These are phyloP conservation scores for Durotheca rogersii DNA, from an alignment of 495 filamentous ascomycete genomes.

Conservation along the genomic window DNA sequence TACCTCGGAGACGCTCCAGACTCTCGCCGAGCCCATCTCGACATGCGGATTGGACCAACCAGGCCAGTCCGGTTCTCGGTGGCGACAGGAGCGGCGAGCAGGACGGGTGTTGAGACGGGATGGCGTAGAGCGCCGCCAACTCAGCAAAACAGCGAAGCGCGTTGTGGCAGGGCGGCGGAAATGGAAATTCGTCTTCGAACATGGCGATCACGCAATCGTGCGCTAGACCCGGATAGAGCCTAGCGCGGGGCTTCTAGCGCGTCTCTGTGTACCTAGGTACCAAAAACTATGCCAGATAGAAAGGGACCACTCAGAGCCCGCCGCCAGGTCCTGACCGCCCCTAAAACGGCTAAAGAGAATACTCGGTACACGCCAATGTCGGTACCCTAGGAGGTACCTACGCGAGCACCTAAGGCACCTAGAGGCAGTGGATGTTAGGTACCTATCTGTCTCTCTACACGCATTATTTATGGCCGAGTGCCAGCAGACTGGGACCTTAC, in stretches of 20 bases:
- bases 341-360: constrained; percentile 12
- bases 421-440: too few relatives aligned
- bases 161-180: constrained; percentile 16
- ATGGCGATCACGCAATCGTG: constrained; percentile 27
- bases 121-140: constrained; percentile 13
- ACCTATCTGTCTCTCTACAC: too few relatives aligned
- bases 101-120: constrained; percentile 24
- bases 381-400: too few relatives aligned
- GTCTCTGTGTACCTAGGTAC: too few relatives aligned
- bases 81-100: constrained; percentile 23
- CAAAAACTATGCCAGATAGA: too few relatives aligned
- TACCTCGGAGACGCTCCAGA: constrained; percentile 29
- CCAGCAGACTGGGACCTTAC: too few relatives aligned
- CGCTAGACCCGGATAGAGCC: constrained; percentile 4
- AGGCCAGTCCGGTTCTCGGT: constrained; percentile 26
- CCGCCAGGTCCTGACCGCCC: constrained; percentile 7
- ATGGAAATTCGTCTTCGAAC: constrained; percentile 27
- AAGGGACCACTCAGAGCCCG: neutral
- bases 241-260: too few relatives aligned
- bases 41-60: constrained; percentile 13
- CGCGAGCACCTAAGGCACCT: too few relatives aligned
- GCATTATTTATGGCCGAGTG: too few relatives aligned
- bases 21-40: constrained; percentile 23
- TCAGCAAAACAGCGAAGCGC: too few relatives aligned
- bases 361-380: too few relatives aligned